Base-by-base conservation (phyloP, 345 rosid species). In the Hypericum androsaemum region DNA sequence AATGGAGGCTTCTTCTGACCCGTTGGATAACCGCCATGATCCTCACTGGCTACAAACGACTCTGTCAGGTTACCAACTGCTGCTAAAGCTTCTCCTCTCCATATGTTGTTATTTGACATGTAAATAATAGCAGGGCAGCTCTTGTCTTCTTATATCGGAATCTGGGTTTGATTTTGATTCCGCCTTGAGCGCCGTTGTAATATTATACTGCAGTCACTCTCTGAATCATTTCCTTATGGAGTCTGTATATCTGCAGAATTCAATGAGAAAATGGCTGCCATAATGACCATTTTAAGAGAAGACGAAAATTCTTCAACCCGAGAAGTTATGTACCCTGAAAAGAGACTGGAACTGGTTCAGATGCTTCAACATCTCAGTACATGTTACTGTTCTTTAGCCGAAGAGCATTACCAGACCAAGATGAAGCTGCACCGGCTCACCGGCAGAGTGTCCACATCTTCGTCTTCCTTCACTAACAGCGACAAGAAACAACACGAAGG, bases 291-390 rank as follows among this genome's bases (percentile, higher is more conserved):
- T 37, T 12, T 68, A 58, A 69, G 45, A 54, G 65, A 60, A 37
- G 38, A 58, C 2, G 44, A 56, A 0, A 52, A 41, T 8, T 43
- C 61, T 7, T 44, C 64, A 32, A 40, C 16, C 8, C 50, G 22
- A 37, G 42, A 8, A 17, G 60, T 49, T 17, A 54, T 44, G 39
- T 38, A 46, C 15, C 38, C 2, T 38, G 59, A 50, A 6, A 43
- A 58, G 45, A 57, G 58, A 39, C 52, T 17, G 43, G 64, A 68
- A 53, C 53, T 74, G 9, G 37, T 63, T 28, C 47, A 37, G 54
- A 60, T 58, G 66, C 65, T 77, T 16, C 76, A 62, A 62, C 76
- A 66, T 41, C 52, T 80, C 39, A 60, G 43, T 44, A 50, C 56
- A 40, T 71, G 74, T 15, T 73, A 68, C 57, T 0, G 36, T 46